Evolutionary conservation across 163 green algal species (phyloP), one percentile per base, ranked within the genome.

Genomic region (Chloromonas sp.): DNA sequence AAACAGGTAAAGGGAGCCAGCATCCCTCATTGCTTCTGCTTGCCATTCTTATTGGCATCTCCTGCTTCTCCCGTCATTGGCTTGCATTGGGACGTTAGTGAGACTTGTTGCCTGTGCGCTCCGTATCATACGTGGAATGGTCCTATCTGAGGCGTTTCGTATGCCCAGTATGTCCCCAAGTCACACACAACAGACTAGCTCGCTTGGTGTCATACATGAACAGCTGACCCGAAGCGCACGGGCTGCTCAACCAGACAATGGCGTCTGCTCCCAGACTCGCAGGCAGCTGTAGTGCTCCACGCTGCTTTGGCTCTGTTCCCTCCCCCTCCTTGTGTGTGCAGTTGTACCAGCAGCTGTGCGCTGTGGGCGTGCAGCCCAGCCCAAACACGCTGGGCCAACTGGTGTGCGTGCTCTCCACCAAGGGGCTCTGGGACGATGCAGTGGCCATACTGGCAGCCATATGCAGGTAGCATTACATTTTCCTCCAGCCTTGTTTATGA

Each of bases 321-420:
- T 58, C 2, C 71, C 13, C 71, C 71, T 80, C 5, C 74, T 60
- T n/a, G 74, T 80, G 5, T 58, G 15, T 60, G 57, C 83, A 92
- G 88, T 81, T 94, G 85, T 93, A 92, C 83, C 79, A 89, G 36
- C 81, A 89, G 60, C 93, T 94, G 91, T 82, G 84, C 36, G 66
- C 14, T 13, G 82, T 66, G 2, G 89, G 89, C 3, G 84, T 92
- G 57, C 74, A 87, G 11, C 93, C 93, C 60, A 92, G 78, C 58
- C 86, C 92, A 8, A 85, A 89, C 77, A 92, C 87, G 14, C 96
- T 91, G 84, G 92, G 91, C 82, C 92, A 87, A 36, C 86, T 97
- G 79, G 85, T 96, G 58, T 85, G 84, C 36, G 89, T 89, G 2
- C 92, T 89, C 77, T 89, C 85, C 3, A 60, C 79, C 59, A 82